A percentile compares a stretch with the other conserved stretches of the same genome.
phyloP scores from a whole-genome alignment of 2,329 filamentous ascomycete genomes.

The Fusarium sterilihyphosum region DNA sequence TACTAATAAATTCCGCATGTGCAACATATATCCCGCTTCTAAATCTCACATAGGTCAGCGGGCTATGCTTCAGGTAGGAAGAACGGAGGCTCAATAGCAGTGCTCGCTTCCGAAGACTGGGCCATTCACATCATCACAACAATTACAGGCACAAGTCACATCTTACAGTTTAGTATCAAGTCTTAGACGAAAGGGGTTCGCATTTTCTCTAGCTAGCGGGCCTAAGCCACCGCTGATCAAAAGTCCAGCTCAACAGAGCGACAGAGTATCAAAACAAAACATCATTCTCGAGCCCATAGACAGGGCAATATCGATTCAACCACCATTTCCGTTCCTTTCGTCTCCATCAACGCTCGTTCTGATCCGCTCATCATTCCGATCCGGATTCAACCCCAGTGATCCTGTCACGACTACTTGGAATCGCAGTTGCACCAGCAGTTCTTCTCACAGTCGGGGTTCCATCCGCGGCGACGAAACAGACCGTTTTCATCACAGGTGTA shows the following conservation, averaged over 20 bases:
- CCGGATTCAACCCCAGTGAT: neutral
- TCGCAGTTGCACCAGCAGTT: slow-evolving; percentile 15
- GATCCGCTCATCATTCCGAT: neutral
- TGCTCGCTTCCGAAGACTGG: neutral
- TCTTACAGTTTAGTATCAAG: neutral
- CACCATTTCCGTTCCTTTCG: neutral
- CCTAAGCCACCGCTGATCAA: neutral
- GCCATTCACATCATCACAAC: accelerated
- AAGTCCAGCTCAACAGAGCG: neutral
- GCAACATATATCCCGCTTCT: too few relatives aligned
- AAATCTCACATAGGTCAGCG: too few relatives aligned
- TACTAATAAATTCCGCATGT: too few relatives aligned
- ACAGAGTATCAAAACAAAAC: neutral
- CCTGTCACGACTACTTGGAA: neutral
- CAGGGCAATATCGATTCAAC: neutral
- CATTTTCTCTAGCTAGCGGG: neutral
- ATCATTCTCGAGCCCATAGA: neutral
- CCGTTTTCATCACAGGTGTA: slow-evolving; percentile 8
- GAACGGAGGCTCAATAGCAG: too few relatives aligned
- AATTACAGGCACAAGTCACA: too few relatives aligned
- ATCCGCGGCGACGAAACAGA: neutral
- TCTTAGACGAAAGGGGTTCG: neutral
- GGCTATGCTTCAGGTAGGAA: too few relatives aligned
- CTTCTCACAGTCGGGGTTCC: slow-evolving; percentile 13
- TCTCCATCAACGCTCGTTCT: too few relatives aligned